A percentile compares a stretch with the other conserved stretches of the same genome.
Conservation (phyloP, 805 yeast genomes). For the Jamesozyma spencerorum region DNA sequence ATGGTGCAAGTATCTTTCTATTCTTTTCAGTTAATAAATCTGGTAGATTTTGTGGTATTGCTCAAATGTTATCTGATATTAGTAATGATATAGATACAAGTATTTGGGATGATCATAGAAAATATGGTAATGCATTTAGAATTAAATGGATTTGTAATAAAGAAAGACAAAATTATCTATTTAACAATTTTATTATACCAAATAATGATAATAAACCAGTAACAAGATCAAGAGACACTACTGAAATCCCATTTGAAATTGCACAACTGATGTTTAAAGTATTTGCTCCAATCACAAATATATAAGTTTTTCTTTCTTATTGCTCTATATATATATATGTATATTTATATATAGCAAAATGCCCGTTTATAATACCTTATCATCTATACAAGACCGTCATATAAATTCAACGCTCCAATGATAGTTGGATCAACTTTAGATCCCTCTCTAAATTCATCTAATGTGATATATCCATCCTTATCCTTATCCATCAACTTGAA, state of each 20-base stretch:
- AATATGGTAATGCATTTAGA: conserved; percentile 45
- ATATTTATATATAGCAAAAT: no score
- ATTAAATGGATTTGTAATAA: conserved; percentile 45
- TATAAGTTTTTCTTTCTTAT: conserved; percentile 15
- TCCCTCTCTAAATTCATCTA: conserved; percentile 78
- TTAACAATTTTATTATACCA: conserved; percentile 39
- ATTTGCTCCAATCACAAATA: neutral
- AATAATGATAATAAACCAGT: conserved; percentile 43
- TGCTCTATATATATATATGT: no score
- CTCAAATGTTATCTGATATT: conserved; percentile 39
- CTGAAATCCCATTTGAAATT: conserved; percentile 42
- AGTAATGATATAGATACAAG: conserved; percentile 28
- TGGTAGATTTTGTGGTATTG: conserved; percentile 50
- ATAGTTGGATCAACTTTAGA: conserved; percentile 72
- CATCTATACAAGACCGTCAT: conserved; percentile 62
- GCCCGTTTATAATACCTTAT: no score
- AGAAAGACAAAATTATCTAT: conserved; percentile 41
- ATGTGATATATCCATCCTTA: conserved; percentile 56
- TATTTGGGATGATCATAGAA: conserved; percentile 37
- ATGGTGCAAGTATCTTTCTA: conserved; percentile 34
- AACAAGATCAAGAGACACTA: conserved; percentile 54
- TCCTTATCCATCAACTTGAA: conserved; percentile 68
- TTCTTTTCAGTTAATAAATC: conserved; percentile 52
- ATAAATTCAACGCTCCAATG: conserved; percentile 64
- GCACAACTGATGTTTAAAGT: conserved; percentile 39